Conservation (phyloP, 2,329 filamentous ascomycete genomes). For the Diaporthe ampelina region DNA sequence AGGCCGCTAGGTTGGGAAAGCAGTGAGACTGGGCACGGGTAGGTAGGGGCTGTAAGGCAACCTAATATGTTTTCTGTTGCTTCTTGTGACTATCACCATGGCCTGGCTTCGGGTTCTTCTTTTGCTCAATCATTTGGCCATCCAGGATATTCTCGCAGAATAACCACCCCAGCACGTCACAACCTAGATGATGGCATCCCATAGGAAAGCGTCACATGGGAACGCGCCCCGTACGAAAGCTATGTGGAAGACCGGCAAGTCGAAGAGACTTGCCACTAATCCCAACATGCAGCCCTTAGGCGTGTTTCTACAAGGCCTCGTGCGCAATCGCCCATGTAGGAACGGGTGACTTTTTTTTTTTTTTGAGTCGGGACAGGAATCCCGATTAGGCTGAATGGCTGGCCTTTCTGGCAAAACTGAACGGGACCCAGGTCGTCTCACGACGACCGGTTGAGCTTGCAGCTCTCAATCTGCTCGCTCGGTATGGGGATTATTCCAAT, state of each 20-base stretch:
- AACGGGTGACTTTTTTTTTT: too few relatives aligned
- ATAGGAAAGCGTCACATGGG: neutral
- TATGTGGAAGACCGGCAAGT: neutral
- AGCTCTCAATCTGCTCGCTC: constrained; percentile 66
- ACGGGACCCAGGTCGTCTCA: constrained; percentile 63
- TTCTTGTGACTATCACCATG: neutral
- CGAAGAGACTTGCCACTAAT: neutral
- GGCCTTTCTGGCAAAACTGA: neutral
- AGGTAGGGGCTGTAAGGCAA: neutral
- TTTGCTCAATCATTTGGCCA: neutral
- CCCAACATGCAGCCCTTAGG: neutral
- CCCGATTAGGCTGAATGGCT: too few relatives aligned
- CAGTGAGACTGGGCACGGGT: constrained; percentile 50
- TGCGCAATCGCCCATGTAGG: neutral
- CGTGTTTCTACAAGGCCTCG: neutral
- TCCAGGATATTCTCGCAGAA: neutral
- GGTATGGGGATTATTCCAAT: constrained; percentile 69
- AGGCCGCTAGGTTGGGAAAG: constrained; percentile 74
- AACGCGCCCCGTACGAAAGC: too few relatives aligned
- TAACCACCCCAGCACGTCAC: neutral
- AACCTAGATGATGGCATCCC: neutral
- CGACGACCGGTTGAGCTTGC: constrained; percentile 60
- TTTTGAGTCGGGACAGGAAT: too few relatives aligned
- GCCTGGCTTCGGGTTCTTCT: too few relatives aligned
- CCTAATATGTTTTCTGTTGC: neutral